Conservation (phyloP, 2,329 filamentous ascomycete genomes). For the Colletotrichum aenigma region DNA sequence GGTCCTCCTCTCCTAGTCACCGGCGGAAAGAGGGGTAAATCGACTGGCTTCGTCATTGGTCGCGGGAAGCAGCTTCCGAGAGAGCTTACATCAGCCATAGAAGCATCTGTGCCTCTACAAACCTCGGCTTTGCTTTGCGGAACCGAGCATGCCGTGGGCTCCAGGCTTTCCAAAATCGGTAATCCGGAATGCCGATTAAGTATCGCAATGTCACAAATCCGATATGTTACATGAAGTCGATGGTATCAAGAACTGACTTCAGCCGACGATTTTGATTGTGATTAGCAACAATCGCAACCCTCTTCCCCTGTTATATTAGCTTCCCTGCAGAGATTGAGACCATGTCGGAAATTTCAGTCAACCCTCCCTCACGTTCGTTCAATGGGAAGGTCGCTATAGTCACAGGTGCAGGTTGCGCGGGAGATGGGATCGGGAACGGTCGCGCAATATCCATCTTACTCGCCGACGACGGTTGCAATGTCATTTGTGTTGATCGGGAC, state of each 20-base stretch:
- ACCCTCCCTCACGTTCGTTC: constrained; percentile 28
- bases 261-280: neutral
- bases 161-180: neutral
- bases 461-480: constrained; percentile 60
- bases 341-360: neutral
- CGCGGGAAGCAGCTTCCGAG: neutral
- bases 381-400: constrained; percentile 50
- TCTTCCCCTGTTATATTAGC: neutral
- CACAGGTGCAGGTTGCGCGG: constrained; percentile 61
- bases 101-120: neutral
- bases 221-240: neutral
- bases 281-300: neutral
- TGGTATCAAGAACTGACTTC: neutral
- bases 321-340: neutral
- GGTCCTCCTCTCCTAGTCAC: neutral
- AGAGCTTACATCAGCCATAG: neutral
- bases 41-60: neutral
- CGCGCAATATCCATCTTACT: constrained; percentile 62
- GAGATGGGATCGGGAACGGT: constrained; percentile 65
- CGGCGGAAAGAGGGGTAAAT: neutral
- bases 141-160: neutral
- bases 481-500: constrained; percentile 63
- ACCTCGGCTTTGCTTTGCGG: neutral
- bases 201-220: neutral
- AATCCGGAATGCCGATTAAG: neutral